Evolutionary conservation across 495 filamentous ascomycete species (phyloP).

Genomic region (Tuber indicum): DNA sequence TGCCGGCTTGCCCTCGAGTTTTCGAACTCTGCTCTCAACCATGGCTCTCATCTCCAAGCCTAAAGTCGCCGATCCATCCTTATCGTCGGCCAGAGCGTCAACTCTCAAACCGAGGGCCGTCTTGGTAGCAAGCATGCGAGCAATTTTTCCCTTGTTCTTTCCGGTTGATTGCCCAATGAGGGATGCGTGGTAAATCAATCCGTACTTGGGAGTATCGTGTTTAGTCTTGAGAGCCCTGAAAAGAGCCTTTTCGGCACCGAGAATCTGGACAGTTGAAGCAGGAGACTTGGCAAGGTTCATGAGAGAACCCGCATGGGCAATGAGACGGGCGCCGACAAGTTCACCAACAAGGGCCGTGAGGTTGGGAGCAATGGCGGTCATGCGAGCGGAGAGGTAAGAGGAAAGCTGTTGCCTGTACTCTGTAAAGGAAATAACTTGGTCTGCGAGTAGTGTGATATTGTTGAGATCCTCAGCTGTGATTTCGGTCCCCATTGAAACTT

Average conservation of each 20-base stretch:
- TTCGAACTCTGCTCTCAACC: constrained; percentile 78
- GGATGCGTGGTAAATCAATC: constrained; percentile 96
- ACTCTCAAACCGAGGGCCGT: constrained; percentile 86
- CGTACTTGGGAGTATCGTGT: constrained; percentile 98
- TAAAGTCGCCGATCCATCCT: constrained; percentile 75
- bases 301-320: constrained; percentile 90
- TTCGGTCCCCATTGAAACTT: constrained; percentile 97
- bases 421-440: constrained; percentile 84
- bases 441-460: constrained; percentile 81
- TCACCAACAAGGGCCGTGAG: constrained; percentile 89
- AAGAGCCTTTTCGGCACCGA: constrained; percentile 96
- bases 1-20: constrained; percentile 85
- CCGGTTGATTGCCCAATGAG: constrained; percentile 93
- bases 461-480: constrained; percentile 82
- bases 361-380: constrained; percentile 96
- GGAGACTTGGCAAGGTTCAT: constrained; percentile 95
- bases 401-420: constrained; percentile 84
- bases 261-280: constrained; percentile 91
- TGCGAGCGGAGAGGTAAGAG: constrained; percentile 81
- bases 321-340: constrained; percentile 88
- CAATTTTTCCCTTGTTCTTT: constrained; percentile 99
- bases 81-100: constrained; percentile 81
- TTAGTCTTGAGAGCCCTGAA: constrained; percentile 99
- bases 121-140: constrained; percentile 89
- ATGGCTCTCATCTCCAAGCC: constrained; percentile 67